Evolutionary conservation across 2,329 filamentous ascomycete genomes (phyloP), one percentile per base, ranked within the genome.

Genomic region (Fusarium sp.): DNA sequence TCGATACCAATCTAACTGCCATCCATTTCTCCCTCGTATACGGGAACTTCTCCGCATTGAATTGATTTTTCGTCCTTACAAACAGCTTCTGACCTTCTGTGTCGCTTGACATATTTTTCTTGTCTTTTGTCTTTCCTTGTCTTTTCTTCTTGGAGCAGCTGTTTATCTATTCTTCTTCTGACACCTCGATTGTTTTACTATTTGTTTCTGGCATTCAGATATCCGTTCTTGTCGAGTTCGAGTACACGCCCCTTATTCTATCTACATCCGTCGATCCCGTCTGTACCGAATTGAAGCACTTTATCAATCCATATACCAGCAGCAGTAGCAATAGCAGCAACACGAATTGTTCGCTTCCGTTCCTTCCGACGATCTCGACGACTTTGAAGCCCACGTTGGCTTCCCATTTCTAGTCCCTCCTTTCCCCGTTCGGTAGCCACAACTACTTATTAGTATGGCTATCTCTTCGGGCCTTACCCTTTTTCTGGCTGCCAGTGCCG

Each of bases 401-500:
- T 65, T 52, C 49, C 11, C 22, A 19, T 15, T 56, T 65, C 49
- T 40, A 33, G 44, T 19, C 26, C 34, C 34, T 46, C 40, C 17
- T 63, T 54, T 28, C 15, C 33, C 26, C 31, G 52, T 22, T 44
- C 42, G 43, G 40, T 42, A 49, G 61, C 47, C 38, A 42, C 22
- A 45, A 51, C 49, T 24, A 19, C 19, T 19, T 19, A 19, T 19
- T 19, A 65, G 19, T 17, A 75, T 75, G 73, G 69, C 71, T 49
- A 61, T 76, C 31, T 61, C 74, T 43, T 56, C 64, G 42, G 58
- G 71, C 58, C 62, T 76, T 50, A 59, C 72, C 49, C 63, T 72
- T 31, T 58, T 76, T 39, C 60, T 76, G 70, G 74, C 70, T 52
- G 74, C 74, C 34, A 57, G 71, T 8, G 62, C 71, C 17, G 72